Evolutionary conservation across 345 rosid species (phyloP), one percentile per base, ranked within the genome.

Genomic region (Citrus reticulata): DNA sequence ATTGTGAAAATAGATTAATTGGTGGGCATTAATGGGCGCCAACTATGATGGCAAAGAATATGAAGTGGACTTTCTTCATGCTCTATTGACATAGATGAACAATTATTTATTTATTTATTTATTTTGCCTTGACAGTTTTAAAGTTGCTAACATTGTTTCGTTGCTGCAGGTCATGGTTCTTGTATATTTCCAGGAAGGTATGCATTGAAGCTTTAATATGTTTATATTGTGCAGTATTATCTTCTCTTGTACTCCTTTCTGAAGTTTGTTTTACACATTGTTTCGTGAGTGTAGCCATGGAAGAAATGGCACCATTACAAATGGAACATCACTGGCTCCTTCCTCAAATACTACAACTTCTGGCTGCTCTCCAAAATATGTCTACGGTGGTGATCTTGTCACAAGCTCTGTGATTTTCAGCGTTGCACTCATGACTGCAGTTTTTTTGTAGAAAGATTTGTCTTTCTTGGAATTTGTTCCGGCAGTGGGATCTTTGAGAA

Each of bases 131-230:
- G 42, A 27, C 19, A 17, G 42, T 2, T 63, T n/a, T 11, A 2
- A 1, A 66, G 9, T 73, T 66, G 11, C 73, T 68, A 20, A 75
- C 24, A 27, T 34, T 82, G 78, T 74, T 82, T 75, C 25, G 34
- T 75, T 46, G 64, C 8, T 82, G 84, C 91, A 95, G 98, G 98
- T 86, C 93, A 92, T 77, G 95, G 93, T 76, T 85, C 86, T 3
- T 95, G 98, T 40, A 74, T 81, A 69, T 92, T 88, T 80, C 93
- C 93, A 19, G 95, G 97, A 86, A 92, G 97, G 98, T 94, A 92
- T 54, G 79, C 74, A 8, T 81, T 22, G 17, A 71, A 75, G 59
- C 79, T 78, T 70, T 37, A 27, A 68, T 63, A 55, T 68, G 32
- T 69, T 27, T 9, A 62, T 58, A 34, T 62, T 32, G 7, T 20